Base-by-base conservation (phyloP, 129 eudicot species). In the Saussurea involucrata region DNA sequence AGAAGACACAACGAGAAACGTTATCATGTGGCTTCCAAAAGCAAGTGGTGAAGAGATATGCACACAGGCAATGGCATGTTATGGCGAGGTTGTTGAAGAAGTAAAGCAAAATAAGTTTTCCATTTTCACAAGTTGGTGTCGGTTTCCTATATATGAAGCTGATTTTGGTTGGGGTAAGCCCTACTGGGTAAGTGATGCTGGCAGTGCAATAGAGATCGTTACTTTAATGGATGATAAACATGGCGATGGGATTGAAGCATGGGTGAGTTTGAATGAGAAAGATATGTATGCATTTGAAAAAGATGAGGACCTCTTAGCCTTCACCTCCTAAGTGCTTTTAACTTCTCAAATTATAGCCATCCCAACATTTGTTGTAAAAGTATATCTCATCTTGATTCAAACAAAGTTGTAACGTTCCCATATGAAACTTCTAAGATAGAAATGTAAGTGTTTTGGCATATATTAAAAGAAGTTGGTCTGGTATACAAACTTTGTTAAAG, bases 161-260 rank as follows among this genome's bases (percentile, higher is more conserved):
- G 80, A 83, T 42, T 83, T 83, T 22, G 83, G 83, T 3, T 78
- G 83, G 83, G 86, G 83, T 40, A 83, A 83, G 73, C 83, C 83
- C 0, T 28, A 12, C 34, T 83, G 83, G 83, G 71, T 4, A 28
- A 73, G 73, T 31, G 65, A 4, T 29, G 44, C 65, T 2, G 75
- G 58, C 0, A 6, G 31, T 68, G 21, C 55, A 12, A 11, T 15
- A n/a, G 68, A 78, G 10, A 22, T 15, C 61, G 44, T 73, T 10
- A 68, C 24, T 61, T 61, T 83, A 68, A 68, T 73, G 63, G 86
- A 83, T 46, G 78, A 78, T 1, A 78, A 74, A 74, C 17, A 68
- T 44, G 83, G 83, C 12, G 27, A 28, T 27, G 86, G 82, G 27
- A 55, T 82, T 66, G 83, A 77, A 66, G 83, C 83, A 55, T 67